Conservation (phyloP, 345 rosid species). For the Acer campestre region DNA sequence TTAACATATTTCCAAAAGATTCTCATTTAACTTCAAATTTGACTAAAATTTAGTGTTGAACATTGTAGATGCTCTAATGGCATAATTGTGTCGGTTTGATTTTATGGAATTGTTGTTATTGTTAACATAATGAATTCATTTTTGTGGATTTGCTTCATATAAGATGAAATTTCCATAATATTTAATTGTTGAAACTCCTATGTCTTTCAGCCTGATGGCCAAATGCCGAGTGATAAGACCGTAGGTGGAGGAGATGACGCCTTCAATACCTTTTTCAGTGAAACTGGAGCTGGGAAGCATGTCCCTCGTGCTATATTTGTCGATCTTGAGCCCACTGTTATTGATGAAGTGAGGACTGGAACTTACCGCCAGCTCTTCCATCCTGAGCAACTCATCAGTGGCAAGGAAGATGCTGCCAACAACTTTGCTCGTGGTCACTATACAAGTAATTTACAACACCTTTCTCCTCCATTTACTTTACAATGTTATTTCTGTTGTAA, state of each 20-base stretch:
- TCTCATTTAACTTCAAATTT: too few species aligned
- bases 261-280: conserved; percentile 61
- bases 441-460: conserved; percentile 33
- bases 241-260: conserved; percentile 59
- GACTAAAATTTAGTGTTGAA: too few species aligned
- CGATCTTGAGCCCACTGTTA: conserved; percentile 62
- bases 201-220: conserved; percentile 50
- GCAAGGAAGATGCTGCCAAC: conserved; percentile 65
- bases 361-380: conserved; percentile 58
- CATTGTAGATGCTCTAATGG: not conserved
- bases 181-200: not conserved
- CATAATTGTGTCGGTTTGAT: not conserved
- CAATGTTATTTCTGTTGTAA: not conserved
- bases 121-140: not conserved
- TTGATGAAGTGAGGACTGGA: conserved; percentile 59
- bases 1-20: too few species aligned
- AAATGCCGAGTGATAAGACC: conserved; percentile 49
- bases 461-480: not conserved
- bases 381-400: conserved; percentile 59
- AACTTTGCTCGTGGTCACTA: conserved; percentile 66
- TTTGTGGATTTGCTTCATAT: not conserved
- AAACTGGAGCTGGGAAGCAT: conserved; percentile 59
- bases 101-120: too few species aligned
- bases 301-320: conserved; percentile 62
- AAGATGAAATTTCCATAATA: not conserved